phyloP scores from a whole-genome alignment of 2,329 filamentous ascomycete genomes.

The Phyllosticta paracitricarpa region DNA sequence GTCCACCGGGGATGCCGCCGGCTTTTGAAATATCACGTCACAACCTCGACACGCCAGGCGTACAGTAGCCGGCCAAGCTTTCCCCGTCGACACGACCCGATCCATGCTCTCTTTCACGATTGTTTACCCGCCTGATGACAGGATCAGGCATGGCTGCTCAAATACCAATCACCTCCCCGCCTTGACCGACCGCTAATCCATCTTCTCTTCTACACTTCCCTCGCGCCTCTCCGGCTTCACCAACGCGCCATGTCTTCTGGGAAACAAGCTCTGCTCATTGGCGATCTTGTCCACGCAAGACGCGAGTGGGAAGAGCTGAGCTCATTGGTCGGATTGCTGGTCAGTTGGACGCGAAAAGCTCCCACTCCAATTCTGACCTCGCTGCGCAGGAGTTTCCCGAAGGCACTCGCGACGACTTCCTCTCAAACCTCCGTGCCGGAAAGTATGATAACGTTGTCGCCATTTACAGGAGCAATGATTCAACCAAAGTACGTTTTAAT shows the following conservation, averaged over 20 bases:
- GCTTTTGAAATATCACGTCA: not conserved
- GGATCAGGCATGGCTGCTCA: not conserved
- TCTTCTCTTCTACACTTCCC: not conserved
- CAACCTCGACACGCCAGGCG: not conserved
- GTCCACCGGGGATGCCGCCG: not conserved
- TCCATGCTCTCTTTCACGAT: not conserved
- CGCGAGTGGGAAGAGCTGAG: conserved; percentile 37
- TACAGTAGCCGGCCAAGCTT: not conserved
- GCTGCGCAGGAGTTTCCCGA: conserved; percentile 39
- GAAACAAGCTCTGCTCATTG: conserved; percentile 35
- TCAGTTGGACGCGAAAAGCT: conserved; percentile 7
- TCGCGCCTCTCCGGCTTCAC: not conserved
- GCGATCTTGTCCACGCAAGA: conserved; percentile 33
- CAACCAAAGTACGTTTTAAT: conserved; percentile 31
- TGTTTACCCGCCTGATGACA: not conserved
- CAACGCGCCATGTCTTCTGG: not conserved
- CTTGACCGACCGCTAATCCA: not conserved
- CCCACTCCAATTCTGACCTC: not conserved
- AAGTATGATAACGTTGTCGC: conserved; percentile 46
- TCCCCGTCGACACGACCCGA: not conserved
- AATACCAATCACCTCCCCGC: not conserved
- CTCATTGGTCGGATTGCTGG: conserved; percentile 22
- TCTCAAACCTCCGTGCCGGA: conserved; percentile 44
- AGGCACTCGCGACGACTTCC: conserved; percentile 46
- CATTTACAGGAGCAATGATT: conserved; percentile 50